phyloP scores from a whole-genome alignment of 2,329 filamentous ascomycete genomes.

The Arthrobotrys megalospora region DNA sequence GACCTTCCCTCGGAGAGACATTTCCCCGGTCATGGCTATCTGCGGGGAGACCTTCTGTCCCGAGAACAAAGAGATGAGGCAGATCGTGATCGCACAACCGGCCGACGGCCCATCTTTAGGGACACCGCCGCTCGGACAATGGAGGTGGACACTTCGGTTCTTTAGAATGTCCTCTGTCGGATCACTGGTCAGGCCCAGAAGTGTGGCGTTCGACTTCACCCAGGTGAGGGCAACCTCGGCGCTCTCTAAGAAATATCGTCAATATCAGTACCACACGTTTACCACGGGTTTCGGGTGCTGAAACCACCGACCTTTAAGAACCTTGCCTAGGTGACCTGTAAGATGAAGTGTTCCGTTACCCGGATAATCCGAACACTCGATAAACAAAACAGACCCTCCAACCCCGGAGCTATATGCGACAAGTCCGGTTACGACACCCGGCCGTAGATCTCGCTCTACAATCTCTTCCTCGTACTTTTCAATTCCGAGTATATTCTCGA shows the following conservation, averaged over 20 bases:
- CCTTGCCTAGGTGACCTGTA: conserved; percentile 95
- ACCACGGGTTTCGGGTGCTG: no score
- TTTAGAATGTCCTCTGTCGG: conserved; percentile 95
- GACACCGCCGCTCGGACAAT: conserved; percentile 94
- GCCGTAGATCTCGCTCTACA: conserved; percentile 84
- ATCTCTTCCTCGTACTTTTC: conserved; percentile 97
- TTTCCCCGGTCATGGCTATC: conserved; percentile 91
- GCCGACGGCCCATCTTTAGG: conserved; percentile 82
- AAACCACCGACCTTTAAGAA: conserved; percentile 77
- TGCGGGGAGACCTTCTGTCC: conserved; percentile 88
- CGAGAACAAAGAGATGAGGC: conserved; percentile 89
- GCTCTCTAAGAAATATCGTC: conserved; percentile 73
- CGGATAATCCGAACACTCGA: conserved; percentile 97
- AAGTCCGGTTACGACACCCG: conserved; percentile 94
- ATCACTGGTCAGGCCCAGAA: conserved; percentile 85
- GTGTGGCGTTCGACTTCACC: conserved; percentile 96
- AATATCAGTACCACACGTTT: conserved; percentile 12
- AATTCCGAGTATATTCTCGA: conserved; percentile 91
- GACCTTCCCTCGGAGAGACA: conserved; percentile 83
- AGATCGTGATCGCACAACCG: conserved; percentile 93
- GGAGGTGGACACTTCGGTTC: conserved; percentile 91
- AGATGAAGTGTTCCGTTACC: conserved; percentile 92
- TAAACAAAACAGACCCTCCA: conserved; percentile 90
- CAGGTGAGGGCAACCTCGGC: conserved; percentile 96
- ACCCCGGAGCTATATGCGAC: conserved; percentile 89